Base-by-base conservation (phyloP, 768 basidiomycete genomes). In the Phylloporus scabripes region DNA sequence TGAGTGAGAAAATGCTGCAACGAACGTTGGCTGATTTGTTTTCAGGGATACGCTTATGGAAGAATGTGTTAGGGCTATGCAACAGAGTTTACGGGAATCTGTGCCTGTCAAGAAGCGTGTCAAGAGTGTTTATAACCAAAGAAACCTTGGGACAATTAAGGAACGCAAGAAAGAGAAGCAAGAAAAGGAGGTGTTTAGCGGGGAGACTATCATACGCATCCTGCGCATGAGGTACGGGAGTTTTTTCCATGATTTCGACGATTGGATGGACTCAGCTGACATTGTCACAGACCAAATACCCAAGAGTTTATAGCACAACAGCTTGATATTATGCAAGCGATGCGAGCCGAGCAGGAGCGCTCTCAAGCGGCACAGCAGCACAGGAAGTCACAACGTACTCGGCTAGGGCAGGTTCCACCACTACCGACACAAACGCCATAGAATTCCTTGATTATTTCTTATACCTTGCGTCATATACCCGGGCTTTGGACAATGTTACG, bases 11-110 rank as follows among this genome's bases (percentile, higher is more conserved):
- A 20, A 10, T 32, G 48, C 49, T 24, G 20, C 37, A 5, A 33
- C 9, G 42, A 40, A 45, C 43, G 29, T 12, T 46, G 26, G 14
- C 55, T 51, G 42, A 62, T 38, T 33, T 23, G 28, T 18, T 5
- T 45, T 18, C 55, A 90, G 88, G 34, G 88, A 90, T 62, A 81
- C 80, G 10, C 70, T 91, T 26, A 93, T 91, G 87, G 88, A 96
- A 67, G 93, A 96, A 70, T 96, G 92, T 56, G 92, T 96, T 17
- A 83, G 89, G 7, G 87, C 92, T 74, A 93, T 95, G 83, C 93
- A 95, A 61, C 85, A 91, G 58, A 86, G 79, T 10, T 72, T 97
- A 31, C 80, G 86, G 12, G 76, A 79, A 5, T 76, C 83, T 1
- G 81, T 89, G 7, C 79, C 86, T 9, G 74, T 88, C 56, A 89